Evolutionary conservation across 495 filamentous ascomycete species (phyloP), one percentile per base, ranked within the genome.

Genomic region (Aspergillus biplanus): DNA sequence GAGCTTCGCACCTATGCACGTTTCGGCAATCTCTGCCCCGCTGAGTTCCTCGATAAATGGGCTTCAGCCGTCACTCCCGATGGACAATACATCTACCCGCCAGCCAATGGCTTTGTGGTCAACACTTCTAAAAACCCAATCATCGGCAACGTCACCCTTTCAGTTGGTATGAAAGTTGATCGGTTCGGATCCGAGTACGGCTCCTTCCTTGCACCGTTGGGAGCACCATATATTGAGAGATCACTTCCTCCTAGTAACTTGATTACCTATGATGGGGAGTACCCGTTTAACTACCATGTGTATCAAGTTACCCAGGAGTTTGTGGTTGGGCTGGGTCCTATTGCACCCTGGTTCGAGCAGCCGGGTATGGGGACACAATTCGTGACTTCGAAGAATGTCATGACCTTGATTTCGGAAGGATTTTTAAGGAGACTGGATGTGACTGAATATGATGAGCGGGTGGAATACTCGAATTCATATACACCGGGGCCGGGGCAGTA

Each of bases 311-410:
- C 61, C 0, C 74, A 73, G 65, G 68, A 73, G 3, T 74, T 88
- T 35, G 61, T 61, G 7, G 81, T 82, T 2, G 55, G 70, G 1
- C 64, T 80, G 6, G 85, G 85, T 2, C 82, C 83, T 2, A 82
- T 86, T 55, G 77, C 80, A 33, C 73, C 81, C 12, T 86, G 79
- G 81, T 88, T 85, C 68, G 83, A 81, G 18, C 85, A 88, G 73
- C 82, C 83, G 0, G 85, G 85, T 0, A 71, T 81, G 63, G 85
- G 85, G 4, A 75, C 80, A 6, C 85, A 87, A 70, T 84, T 75
- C 56, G 54, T 72, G 33, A 54, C 66, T 13, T 59, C 49, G 18
- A 55, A 34, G 0, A 69, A 55, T 58, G 68, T 77, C 6, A 56
- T 63, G 8, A 68, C 37, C 6, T 56, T 78, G 57, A 31, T 77